phyloP scores from a whole-genome alignment of 768 basidiomycete species.

The Leucosporidium yakuticum region DNA sequence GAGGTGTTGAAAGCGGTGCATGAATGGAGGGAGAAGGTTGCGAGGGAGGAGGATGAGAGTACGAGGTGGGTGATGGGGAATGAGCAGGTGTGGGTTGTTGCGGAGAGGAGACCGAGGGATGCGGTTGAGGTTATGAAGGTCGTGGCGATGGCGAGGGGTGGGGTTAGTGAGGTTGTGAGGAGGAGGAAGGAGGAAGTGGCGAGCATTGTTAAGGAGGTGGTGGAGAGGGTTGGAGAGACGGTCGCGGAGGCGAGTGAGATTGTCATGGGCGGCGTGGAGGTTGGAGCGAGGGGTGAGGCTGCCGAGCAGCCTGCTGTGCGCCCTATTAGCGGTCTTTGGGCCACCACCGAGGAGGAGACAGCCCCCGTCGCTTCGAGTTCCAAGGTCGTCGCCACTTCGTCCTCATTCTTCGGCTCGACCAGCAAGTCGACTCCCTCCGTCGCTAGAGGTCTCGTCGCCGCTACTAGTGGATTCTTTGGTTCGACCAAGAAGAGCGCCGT shows the following conservation, averaged over 20 bases:
- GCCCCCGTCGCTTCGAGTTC: neutral
- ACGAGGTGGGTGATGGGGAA: slow-evolving; percentile 50
- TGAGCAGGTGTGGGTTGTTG: slow-evolving; percentile 53
- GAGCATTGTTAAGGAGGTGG: slow-evolving; percentile 48
- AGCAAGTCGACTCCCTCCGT: neutral
- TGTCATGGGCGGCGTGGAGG: neutral
- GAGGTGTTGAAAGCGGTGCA: slow-evolving; percentile 75
- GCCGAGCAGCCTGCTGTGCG: slow-evolving; percentile 21
- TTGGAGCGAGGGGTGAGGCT: slow-evolving; percentile 1
- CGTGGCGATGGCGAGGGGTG: slow-evolving; percentile 12
- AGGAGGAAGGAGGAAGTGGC: slow-evolving; percentile 25
- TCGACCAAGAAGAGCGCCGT: too few relatives aligned
- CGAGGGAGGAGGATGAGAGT: slow-evolving; percentile 81
- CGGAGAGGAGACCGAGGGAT: slow-evolving; percentile 53
- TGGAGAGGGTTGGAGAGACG: slow-evolving; percentile 39
- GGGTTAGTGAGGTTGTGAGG: slow-evolving; percentile 27
- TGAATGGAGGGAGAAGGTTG: slow-evolving; percentile 71
- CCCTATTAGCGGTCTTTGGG: slow-evolving; percentile 17
- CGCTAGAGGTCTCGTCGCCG: neutral
- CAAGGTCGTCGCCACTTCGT: neutral
- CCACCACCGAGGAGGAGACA: neutral
- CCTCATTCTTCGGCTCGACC: slow-evolving; percentile 19
- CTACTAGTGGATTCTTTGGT: neutral
- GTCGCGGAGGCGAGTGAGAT: neutral
- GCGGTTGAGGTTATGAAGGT: slow-evolving; percentile 52